Conservation (phyloP, 306 rosid genomes). For the Abrus pulchellus region DNA sequence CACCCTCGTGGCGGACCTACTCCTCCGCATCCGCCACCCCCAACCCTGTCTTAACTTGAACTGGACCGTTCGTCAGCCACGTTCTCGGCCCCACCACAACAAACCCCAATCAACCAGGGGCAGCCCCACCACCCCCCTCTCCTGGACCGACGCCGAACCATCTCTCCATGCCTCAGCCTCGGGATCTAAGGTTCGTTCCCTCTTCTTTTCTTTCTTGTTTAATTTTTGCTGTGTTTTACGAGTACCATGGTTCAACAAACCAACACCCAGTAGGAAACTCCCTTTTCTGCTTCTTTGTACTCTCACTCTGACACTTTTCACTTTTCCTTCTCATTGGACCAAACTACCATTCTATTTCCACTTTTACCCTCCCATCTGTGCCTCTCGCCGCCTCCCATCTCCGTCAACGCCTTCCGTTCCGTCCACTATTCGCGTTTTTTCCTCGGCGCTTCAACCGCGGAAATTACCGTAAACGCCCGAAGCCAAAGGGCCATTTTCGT, state of each 20-base stretch:
- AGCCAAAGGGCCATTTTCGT: background rate
- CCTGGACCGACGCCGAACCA: constrained; percentile 69
- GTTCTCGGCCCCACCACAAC: constrained; percentile 42
- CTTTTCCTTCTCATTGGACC: constrained; percentile 22
- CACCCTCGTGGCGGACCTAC: constrained; percentile 34
- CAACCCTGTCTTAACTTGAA: constrained; percentile 23
- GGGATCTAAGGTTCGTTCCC: constrained; percentile 73
- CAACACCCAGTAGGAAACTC: constrained; percentile 39
- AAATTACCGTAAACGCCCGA: background rate
- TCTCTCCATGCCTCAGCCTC: constrained; percentile 51
- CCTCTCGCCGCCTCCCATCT: constrained; percentile 24
- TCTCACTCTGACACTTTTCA: constrained; percentile 37
- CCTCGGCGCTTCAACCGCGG: background rate
- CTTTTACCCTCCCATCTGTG: constrained; percentile 33
- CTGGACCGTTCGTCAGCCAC: constrained; percentile 75
- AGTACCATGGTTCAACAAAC: constrained; percentile 24
- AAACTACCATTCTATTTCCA: constrained; percentile 52
- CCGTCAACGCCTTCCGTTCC: background rate
- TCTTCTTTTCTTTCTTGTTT: background rate
- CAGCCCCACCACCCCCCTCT: constrained; percentile 87
- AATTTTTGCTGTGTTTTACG: background rate
- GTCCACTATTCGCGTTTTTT: constrained; percentile 19
- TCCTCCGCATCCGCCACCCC: constrained; percentile 53
- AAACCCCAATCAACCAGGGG: constrained; percentile 53
- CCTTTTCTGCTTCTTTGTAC: background rate